phyloP scores from a whole-genome alignment of 306 rosid species.

The Prinsepia uniflora region DNA sequence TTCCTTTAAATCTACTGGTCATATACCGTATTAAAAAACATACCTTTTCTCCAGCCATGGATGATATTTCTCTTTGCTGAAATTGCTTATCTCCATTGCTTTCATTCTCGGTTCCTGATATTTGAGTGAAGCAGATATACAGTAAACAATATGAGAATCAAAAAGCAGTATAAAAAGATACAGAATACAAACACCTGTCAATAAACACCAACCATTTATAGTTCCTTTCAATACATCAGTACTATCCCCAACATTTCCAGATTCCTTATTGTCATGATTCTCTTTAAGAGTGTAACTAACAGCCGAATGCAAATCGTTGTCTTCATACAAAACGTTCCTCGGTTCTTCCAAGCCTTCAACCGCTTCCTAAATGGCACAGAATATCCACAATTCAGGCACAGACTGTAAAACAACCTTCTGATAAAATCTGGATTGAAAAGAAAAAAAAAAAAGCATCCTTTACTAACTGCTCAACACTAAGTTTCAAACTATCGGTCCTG shows the following conservation, averaged over 20 bases:
- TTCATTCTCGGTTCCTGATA: constrained; percentile 47
- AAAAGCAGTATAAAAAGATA: constrained; percentile 12
- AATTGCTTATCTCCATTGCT: constrained; percentile 30
- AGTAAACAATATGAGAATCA: constrained; percentile 22
- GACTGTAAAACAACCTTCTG: neutral
- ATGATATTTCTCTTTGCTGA: constrained; percentile 33
- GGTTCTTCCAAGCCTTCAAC: constrained; percentile 72
- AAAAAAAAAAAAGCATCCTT: neutral
- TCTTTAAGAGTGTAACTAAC: constrained; percentile 24
- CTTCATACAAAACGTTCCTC: constrained; percentile 64
- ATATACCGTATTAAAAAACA: neutral
- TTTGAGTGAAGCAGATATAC: constrained; percentile 13
- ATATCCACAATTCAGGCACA: constrained; percentile 2
- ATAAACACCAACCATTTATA: constrained; percentile 47
- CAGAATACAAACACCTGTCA: constrained; percentile 5
- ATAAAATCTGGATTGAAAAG: neutral
- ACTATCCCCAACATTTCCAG: constrained; percentile 34
- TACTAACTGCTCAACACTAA: constrained; percentile 68
- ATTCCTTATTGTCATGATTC: constrained; percentile 29
- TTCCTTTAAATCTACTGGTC: neutral
- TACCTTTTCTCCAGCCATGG: constrained; percentile 53
- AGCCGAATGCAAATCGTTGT: constrained; percentile 34
- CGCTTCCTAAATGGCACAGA: constrained; percentile 44
- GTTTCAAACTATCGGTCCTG: constrained; percentile 49
- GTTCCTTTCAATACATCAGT: constrained; percentile 35